phyloP scores from a whole-genome alignment of 169 alveolate species.

The Plasmodium chabaudi region DNA sequence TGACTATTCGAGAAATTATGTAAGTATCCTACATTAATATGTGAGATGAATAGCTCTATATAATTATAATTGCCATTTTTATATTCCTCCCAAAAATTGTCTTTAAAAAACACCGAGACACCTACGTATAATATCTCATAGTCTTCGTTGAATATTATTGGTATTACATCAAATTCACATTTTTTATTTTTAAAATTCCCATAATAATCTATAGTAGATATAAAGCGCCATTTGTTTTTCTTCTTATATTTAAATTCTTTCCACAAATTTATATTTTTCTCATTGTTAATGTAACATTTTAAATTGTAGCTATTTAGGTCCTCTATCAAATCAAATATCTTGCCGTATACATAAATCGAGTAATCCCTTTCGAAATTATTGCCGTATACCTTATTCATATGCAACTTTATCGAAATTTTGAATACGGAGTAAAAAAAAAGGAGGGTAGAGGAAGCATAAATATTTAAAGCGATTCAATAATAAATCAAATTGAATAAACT shows the following conservation, averaged over 20 bases:
- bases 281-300: slow-evolving; percentile 64
- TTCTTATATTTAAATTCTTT: slow-evolving; percentile 64
- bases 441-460: background rate
- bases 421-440: background rate
- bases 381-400: slow-evolving; percentile 3
- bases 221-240: slow-evolving; percentile 18
- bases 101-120: slow-evolving; percentile 50
- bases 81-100: slow-evolving; percentile 43
- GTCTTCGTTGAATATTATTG: slow-evolving; percentile 53
- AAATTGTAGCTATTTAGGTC: slow-evolving; percentile 42
- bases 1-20: background rate
- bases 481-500: no score
- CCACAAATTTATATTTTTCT: slow-evolving; percentile 54
- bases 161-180: slow-evolving; percentile 49
- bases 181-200: slow-evolving; percentile 36
- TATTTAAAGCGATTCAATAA: no score
- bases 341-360: slow-evolving; percentile 68
- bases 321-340: slow-evolving; percentile 37
- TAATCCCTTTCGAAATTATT: slow-evolving; percentile 10
- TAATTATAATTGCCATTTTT: slow-evolving; percentile 40
- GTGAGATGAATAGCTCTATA: slow-evolving; percentile 42
- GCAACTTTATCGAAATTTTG: slow-evolving; percentile 1
- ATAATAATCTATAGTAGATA: slow-evolving; percentile 55
- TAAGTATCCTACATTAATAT: background rate
- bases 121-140: slow-evolving; percentile 66